Conservation (phyloP, 2,329 filamentous ascomycete genomes). For the Phialophora macrospora region DNA sequence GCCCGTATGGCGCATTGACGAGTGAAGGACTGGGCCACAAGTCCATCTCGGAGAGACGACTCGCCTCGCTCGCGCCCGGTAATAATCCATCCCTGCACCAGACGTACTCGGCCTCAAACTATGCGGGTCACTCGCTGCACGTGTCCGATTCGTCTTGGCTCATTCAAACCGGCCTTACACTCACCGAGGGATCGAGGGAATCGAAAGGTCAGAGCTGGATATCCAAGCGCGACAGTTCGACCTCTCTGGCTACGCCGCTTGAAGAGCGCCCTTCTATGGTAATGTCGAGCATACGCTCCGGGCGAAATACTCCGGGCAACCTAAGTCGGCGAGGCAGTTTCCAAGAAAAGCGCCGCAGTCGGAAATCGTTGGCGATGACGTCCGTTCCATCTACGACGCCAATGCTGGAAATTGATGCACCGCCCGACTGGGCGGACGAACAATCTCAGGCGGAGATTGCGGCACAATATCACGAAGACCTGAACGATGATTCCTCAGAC, state of each 20-base stretch:
- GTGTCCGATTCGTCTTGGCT: slow-evolving; percentile 53
- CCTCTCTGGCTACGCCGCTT: slow-evolving; percentile 49
- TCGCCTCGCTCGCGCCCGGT: too few relatives aligned
- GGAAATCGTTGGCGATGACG: slow-evolving; percentile 47
- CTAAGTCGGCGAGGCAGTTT: slow-evolving; percentile 39
- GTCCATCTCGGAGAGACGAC: slow-evolving; percentile 14
- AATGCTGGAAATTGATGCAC: slow-evolving; percentile 25
- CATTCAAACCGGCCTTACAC: slow-evolving; percentile 61
- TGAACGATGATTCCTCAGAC: slow-evolving; percentile 28
- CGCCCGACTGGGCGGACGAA: slow-evolving; percentile 38
- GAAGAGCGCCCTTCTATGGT: slow-evolving; percentile 34
- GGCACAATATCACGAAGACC: slow-evolving; percentile 33
- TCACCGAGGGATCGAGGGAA: slow-evolving; percentile 62
- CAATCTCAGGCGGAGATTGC: slow-evolving; percentile 39
- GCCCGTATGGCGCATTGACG: slow-evolving; percentile 32
- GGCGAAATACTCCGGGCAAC: slow-evolving; percentile 32
- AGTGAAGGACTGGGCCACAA: slow-evolving; percentile 35
- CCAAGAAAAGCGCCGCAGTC: slow-evolving; percentile 42
- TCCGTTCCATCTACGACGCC: slow-evolving; percentile 32
- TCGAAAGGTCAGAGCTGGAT: slow-evolving; percentile 68
- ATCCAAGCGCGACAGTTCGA: slow-evolving; percentile 60
- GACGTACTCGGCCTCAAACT: neutral
- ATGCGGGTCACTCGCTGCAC: slow-evolving; percentile 14
- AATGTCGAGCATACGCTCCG: slow-evolving; percentile 12
- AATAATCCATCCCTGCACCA: slow-evolving; percentile 17